Conservation (phyloP, 371 early-diverging fungal species). For the Mortierella sp. region DNA sequence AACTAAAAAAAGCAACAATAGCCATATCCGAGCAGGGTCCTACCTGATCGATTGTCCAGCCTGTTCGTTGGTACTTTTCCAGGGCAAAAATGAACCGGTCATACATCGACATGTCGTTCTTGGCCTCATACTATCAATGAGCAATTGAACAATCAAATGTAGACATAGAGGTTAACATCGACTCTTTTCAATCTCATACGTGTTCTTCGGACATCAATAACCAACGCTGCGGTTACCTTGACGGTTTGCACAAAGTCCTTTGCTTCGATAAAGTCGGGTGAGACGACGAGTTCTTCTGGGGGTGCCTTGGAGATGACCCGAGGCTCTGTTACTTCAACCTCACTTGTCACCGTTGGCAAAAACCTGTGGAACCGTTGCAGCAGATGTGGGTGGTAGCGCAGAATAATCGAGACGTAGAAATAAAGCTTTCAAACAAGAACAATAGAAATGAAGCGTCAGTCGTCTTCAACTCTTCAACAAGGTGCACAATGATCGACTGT, state of each 20-base stretch:
- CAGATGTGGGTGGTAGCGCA: slow-evolving; percentile 53
- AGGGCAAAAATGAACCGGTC: slow-evolving; percentile 54
- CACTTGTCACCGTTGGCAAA: slow-evolving; percentile 30
- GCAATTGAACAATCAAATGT: neutral
- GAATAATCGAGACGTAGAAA: slow-evolving; percentile 53
- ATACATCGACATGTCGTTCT: slow-evolving; percentile 56
- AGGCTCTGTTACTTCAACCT: slow-evolving; percentile 43
- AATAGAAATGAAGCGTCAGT: neutral
- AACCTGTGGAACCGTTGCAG: slow-evolving; percentile 54
- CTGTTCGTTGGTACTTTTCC: slow-evolving; percentile 52
- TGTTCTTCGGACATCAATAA: too few relatives aligned
- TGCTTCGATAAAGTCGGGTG: slow-evolving; percentile 57
- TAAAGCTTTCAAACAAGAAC: slow-evolving; percentile 26
- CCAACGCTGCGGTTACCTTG: too few relatives aligned
- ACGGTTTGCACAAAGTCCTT: slow-evolving; percentile 57
- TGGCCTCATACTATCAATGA: slow-evolving; percentile 32
- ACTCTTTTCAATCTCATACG: too few relatives aligned
- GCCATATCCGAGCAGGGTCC: too few relatives aligned
- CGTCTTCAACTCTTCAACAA: neutral
- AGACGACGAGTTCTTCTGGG: slow-evolving; percentile 53
- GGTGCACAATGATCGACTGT: too few relatives aligned
- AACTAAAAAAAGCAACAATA: neutral
- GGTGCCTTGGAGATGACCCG: slow-evolving; percentile 56
- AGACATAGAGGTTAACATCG: too few relatives aligned
- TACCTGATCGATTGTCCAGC: slow-evolving; percentile 58